Percentiles rank a stretch among this genome's conserved stretches.
phyloP scores from a whole-genome alignment of 176 grass and related monocot species.

The Bromus sterilis region DNA sequence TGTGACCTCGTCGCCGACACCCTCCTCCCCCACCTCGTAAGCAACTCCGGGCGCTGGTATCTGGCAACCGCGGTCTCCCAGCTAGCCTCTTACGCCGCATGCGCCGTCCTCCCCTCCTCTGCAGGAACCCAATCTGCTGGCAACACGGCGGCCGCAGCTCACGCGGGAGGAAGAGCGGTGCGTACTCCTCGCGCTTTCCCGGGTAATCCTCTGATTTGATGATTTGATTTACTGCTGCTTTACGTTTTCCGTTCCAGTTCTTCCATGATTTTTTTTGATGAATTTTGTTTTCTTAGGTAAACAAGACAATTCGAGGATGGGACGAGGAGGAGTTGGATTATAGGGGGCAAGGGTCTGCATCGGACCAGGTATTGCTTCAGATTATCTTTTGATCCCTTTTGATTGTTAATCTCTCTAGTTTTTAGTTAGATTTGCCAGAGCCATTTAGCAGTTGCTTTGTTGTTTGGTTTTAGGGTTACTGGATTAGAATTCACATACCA shows the following conservation, averaged over 20 bases:
- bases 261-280: constrained; percentile 4
- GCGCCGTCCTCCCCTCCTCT: not conserved
- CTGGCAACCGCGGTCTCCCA: not conserved
- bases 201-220: constrained; percentile 15
- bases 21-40: constrained; percentile 44
- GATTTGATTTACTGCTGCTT: not conserved
- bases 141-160: not conserved
- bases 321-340: not conserved
- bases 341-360: not conserved
- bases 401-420: not conserved
- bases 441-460: not conserved
- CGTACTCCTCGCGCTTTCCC: constrained; percentile 45
- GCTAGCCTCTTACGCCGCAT: not conserved
- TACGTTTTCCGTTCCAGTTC: not conserved
- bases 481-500: not conserved
- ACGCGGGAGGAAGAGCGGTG: constrained; percentile 48
- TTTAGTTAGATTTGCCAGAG: not conserved
- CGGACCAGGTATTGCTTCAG: constrained; percentile 2
- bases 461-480: not conserved
- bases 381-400: not conserved
- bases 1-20: constrained; percentile 52
- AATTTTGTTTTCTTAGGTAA: constrained; percentile 26
- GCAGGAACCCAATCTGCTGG: constrained; percentile 32
- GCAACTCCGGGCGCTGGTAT: not conserved
- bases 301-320: constrained; percentile 31